phyloP scores from a whole-genome alignment of 106 monocot genomes.

The Dendrobium huoshanense region DNA sequence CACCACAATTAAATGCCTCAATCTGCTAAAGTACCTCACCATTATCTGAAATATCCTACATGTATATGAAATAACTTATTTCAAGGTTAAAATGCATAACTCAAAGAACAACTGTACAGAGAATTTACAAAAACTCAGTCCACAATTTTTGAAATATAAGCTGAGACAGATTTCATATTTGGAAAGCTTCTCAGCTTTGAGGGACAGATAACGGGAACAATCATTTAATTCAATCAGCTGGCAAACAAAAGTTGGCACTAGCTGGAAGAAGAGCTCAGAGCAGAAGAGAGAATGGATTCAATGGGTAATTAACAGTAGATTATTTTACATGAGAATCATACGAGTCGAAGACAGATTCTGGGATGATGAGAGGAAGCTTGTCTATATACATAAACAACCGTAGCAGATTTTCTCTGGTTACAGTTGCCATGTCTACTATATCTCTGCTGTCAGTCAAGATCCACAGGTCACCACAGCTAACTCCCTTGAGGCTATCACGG shows the following conservation, averaged over 20 bases:
- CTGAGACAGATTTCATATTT: not conserved
- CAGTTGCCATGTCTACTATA: conserved; percentile 56
- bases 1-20: no score
- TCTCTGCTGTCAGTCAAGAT: conserved; percentile 64
- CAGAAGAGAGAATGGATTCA: not conserved
- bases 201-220: not conserved
- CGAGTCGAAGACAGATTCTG: conserved; percentile 50
- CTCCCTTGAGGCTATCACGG: conserved; percentile 75
- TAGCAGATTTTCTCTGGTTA: conserved; percentile 68
- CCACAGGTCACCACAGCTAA: conserved; percentile 77
- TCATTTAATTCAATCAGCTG: not conserved
- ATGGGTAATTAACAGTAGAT: not conserved
- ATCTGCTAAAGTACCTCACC: no score
- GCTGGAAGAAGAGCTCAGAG: conserved; percentile 6
- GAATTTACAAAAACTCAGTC: not conserved
- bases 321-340: conserved; percentile 74
- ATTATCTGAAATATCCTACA: no score
- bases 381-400: conserved; percentile 90
- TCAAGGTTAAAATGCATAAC: not conserved
- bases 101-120: not conserved
- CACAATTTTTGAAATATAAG: not conserved
- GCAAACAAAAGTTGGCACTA: conserved; percentile 3
- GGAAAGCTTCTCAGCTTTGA: not conserved
- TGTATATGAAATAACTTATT: no score
- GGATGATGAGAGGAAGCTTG: conserved; percentile 63